phyloP scores from a whole-genome alignment of 2,329 filamentous ascomycete species.

The Fusarium denticulatum region DNA sequence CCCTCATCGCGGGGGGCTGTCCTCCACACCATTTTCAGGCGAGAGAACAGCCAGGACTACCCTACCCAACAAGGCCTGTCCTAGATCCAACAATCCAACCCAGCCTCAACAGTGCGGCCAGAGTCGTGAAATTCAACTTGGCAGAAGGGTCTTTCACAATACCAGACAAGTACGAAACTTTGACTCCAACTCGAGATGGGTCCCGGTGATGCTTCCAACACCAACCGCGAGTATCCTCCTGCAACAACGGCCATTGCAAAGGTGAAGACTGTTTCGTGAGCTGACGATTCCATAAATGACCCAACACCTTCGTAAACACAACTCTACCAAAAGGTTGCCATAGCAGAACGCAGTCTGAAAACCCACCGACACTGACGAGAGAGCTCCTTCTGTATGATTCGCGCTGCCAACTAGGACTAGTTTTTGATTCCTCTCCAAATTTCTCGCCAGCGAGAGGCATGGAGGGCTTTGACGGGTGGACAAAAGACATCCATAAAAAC shows the following conservation, averaged over 20 bases:
- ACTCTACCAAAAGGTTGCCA: slow-evolving; percentile 26
- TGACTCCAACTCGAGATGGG: slow-evolving; percentile 94
- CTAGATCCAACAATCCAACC: slow-evolving; percentile 37
- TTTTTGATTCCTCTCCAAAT: slow-evolving; percentile 89
- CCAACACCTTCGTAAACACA: slow-evolving; percentile 33
- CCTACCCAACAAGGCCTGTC: slow-evolving; percentile 43
- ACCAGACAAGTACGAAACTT: slow-evolving; percentile 89
- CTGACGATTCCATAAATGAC: slow-evolving; percentile 15
- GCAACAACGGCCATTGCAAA: slow-evolving; percentile 13
- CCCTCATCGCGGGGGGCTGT: slow-evolving; percentile 56
- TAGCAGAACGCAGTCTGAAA: slow-evolving; percentile 18
- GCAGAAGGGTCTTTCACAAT: slow-evolving; percentile 28
- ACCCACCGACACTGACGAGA: slow-evolving; percentile 25
- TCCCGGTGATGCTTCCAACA: slow-evolving; percentile 63
- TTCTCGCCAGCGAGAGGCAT: slow-evolving; percentile 47
- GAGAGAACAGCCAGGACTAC: slow-evolving; percentile 61
- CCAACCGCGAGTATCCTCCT: slow-evolving; percentile 6
- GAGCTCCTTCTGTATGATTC: slow-evolving; percentile 77
- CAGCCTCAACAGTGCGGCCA: slow-evolving; percentile 26
- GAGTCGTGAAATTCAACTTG: neutral
- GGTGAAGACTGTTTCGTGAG: slow-evolving; percentile 20
- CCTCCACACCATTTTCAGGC: slow-evolving; percentile 61
- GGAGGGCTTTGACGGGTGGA: slow-evolving; percentile 78
- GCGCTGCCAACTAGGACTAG: slow-evolving; percentile 89
- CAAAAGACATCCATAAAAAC: slow-evolving; percentile 98